Conservation (phyloP, 2,329 filamentous ascomycete species). For the Microdochium trichocladiopsis region DNA sequence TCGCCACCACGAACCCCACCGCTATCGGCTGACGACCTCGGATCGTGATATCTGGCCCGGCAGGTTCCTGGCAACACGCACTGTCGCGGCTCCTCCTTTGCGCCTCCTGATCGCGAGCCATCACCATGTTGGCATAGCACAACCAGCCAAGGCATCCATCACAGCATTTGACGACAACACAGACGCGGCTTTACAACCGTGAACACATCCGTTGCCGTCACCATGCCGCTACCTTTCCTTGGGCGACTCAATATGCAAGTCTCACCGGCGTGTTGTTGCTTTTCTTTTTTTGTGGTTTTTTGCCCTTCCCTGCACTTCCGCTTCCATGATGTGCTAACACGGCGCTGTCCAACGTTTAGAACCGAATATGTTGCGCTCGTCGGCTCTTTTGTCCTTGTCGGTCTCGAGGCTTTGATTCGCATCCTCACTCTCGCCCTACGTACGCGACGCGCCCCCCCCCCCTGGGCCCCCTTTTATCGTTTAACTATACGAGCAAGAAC, state of each 20-base stretch:
- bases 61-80: too few species aligned
- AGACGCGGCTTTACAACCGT: background rate
- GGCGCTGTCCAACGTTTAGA: slow-evolving; percentile 30
- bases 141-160: too few species aligned
- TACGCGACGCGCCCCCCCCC: slow-evolving; percentile 33
- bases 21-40: too few species aligned
- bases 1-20: too few species aligned
- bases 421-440: slow-evolving; percentile 83
- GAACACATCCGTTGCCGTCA: background rate
- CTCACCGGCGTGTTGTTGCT: slow-evolving; percentile 3
- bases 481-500: background rate
- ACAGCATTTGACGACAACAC: background rate
- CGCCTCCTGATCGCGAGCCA: too few species aligned
- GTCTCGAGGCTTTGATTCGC: slow-evolving; percentile 75
- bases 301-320: slow-evolving; percentile 3
- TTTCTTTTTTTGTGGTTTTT: too few species aligned
- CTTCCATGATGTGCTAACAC: background rate
- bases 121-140: background rate
- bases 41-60: too few species aligned
- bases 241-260: slow-evolving; percentile 45
- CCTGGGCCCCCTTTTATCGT: background rate
- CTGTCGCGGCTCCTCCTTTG: too few species aligned
- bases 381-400: slow-evolving; percentile 75
- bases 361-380: slow-evolving; percentile 83
- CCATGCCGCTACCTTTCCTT: slow-evolving; percentile 45